A percentile compares a stretch with the other conserved stretches of the same genome.
These are phyloP conservation scores for Tetrapyrgos nigripes DNA, from an alignment of 1,284 basidiomycete genomes.

Conservation along the genomic window DNA sequence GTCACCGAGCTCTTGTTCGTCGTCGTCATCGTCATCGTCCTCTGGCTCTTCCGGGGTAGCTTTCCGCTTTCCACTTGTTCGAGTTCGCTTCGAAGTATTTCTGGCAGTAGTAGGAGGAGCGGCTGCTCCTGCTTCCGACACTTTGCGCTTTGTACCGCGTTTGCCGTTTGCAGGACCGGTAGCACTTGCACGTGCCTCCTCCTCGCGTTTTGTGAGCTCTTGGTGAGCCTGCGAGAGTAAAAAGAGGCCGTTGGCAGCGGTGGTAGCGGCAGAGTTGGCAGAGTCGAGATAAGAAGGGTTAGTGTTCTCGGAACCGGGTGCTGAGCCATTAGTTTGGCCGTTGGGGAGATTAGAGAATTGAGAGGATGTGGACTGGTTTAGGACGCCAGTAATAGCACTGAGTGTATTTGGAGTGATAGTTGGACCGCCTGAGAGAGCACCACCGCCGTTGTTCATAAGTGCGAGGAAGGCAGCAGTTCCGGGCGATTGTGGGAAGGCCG, in stretches of 20 bases:
- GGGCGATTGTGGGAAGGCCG: constrained; percentile 85
- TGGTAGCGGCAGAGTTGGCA: constrained; percentile 63
- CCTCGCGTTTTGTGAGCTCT: constrained; percentile 94
- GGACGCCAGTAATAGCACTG: constrained; percentile 79
- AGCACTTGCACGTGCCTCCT: constrained; percentile 61
- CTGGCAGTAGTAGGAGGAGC: constrained; percentile 27
- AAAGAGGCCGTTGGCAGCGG: constrained; percentile 89
- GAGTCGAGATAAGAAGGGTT: constrained; percentile 48
- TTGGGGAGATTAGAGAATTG: constrained; percentile 18
- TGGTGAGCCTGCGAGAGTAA: constrained; percentile 93
- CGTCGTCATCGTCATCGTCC: constrained; percentile 50
- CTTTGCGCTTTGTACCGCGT: constrained; percentile 73
- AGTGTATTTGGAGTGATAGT: constrained; percentile 94
- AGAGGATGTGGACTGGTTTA: constrained; percentile 44
- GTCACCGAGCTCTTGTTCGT: constrained; percentile 48
- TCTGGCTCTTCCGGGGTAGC: constrained; percentile 34
- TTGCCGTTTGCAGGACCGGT: constrained; percentile 42
- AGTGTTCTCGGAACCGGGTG: constrained; percentile 10
- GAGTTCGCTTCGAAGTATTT: constrained; percentile 16
- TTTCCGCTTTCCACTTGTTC: constrained; percentile 9
- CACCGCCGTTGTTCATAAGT: constrained; percentile 75
- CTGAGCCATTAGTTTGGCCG: constrained; percentile 12
- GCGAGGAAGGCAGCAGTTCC: constrained; percentile 93
- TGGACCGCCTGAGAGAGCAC: constrained; percentile 48
- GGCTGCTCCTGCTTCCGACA: constrained; percentile 48